Conservation (phyloP, 1,284 basidiomycete genomes). For the Athelia sp. region DNA sequence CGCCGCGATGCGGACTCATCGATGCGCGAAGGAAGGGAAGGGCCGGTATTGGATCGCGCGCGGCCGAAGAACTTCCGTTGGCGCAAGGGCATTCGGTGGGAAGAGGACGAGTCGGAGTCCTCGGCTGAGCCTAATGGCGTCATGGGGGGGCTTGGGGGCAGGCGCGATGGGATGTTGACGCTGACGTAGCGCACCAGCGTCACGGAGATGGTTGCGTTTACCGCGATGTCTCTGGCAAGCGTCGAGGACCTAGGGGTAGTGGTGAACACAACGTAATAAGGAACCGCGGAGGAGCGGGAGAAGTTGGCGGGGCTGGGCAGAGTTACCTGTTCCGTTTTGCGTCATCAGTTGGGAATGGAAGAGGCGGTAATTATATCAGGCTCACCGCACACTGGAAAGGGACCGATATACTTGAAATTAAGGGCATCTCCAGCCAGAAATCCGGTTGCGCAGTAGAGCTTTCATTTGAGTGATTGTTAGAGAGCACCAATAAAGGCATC, state of each 20-base stretch:
- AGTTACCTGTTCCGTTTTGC: slow-evolving; percentile 42
- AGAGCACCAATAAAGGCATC: slow-evolving; percentile 55
- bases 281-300: slow-evolving; percentile 49
- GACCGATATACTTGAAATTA: slow-evolving; percentile 55
- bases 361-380: slow-evolving; percentile 9
- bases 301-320: slow-evolving; percentile 56
- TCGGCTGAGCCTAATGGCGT: slow-evolving; percentile 43
- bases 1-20: slow-evolving; percentile 10
- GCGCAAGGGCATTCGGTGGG: slow-evolving; percentile 28
- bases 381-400: slow-evolving; percentile 61
- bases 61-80: slow-evolving; percentile 23
- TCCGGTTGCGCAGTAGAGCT: slow-evolving; percentile 35
- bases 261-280: slow-evolving; percentile 68
- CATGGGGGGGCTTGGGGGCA: slow-evolving; percentile 38
- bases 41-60: slow-evolving; percentile 33
- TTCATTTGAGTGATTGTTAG: slow-evolving; percentile 53
- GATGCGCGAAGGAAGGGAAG: slow-evolving; percentile 21
- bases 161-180: slow-evolving; percentile 32
- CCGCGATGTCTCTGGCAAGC: slow-evolving; percentile 57
- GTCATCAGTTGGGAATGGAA: slow-evolving; percentile 3
- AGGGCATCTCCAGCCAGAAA: slow-evolving; percentile 64
- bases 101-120: slow-evolving; percentile 35
- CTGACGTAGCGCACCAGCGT: slow-evolving; percentile 55
- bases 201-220: slow-evolving; percentile 63
- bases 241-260: slow-evolving; percentile 49